These are phyloP conservation scores for Moesziomyces parantarcticus DNA, from an alignment of 1,284 basidiomycete genomes.

Conservation along the genomic window DNA sequence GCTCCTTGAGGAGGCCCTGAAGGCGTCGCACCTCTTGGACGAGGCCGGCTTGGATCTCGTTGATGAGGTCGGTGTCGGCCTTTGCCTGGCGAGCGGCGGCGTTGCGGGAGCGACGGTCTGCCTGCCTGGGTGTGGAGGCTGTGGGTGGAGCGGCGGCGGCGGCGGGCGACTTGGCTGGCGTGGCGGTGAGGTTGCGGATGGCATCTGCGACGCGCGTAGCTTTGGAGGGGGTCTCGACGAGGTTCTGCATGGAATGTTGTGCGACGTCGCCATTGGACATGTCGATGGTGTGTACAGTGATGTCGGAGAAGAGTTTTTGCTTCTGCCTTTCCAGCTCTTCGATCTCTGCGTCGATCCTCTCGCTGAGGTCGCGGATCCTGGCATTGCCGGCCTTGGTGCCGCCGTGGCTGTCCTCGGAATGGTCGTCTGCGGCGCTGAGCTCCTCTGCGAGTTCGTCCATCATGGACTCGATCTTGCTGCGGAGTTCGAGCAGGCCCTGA, in stretches of 20 bases:
- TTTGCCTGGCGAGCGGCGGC: conserved; percentile 55
- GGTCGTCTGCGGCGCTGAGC: conserved; percentile 41
- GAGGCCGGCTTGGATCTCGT: conserved; percentile 59
- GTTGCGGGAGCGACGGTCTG: conserved; percentile 56
- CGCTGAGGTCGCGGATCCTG: conserved; percentile 38
- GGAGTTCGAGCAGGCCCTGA: conserved; percentile 56
- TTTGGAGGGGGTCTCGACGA: conserved; percentile 40
- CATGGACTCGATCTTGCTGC: conserved; percentile 56
- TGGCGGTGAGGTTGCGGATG: conserved; percentile 42
- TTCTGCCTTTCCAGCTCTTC: conserved; percentile 51
- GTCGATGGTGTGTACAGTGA: conserved; percentile 38
- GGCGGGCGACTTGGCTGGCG: conserved; percentile 39
- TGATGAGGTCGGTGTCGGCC: conserved; percentile 56
- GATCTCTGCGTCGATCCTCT: conserved; percentile 53
- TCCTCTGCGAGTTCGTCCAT: conserved; percentile 59
- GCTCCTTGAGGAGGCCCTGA: conserved; percentile 54
- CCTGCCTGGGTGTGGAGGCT: conserved; percentile 44
- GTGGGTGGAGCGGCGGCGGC: conserved; percentile 24
- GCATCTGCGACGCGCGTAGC: conserved; percentile 42
- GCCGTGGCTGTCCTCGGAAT: conserved; percentile 23
- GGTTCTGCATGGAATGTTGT: conserved; percentile 15
- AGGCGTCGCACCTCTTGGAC: conserved; percentile 57
- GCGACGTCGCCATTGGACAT: conserved; percentile 21
- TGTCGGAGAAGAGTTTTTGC: conserved; percentile 44
- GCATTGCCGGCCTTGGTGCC: conserved; percentile 15